Conservation (phyloP, 495 filamentous ascomycete species). For the Penicillium arizonense region DNA sequence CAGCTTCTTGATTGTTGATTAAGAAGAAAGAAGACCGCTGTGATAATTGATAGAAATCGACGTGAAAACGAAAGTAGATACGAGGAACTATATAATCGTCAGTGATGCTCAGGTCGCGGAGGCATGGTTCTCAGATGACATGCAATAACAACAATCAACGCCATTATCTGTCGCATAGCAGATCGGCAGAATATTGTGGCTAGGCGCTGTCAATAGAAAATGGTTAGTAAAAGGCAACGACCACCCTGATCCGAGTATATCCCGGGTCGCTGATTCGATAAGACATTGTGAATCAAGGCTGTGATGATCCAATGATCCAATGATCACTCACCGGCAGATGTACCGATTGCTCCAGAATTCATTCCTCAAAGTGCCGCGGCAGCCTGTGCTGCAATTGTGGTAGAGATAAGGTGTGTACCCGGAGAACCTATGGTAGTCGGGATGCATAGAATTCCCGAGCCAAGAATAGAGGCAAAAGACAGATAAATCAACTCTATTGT, state of each 20-base stretch:
- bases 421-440: conserved; percentile 3
- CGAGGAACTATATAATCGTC: conserved; percentile 10
- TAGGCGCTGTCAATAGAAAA: neutral
- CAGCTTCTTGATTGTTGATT: neutral
- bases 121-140: neutral
- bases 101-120: neutral
- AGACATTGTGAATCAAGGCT: neutral
- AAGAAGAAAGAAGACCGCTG: neutral
- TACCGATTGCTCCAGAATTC: neutral
- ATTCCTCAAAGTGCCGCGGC: conserved; percentile 1
- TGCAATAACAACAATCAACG: conserved; percentile 5
- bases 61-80: neutral
- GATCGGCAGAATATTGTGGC: neutral
- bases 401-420: conserved; percentile 12
- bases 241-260: conserved; percentile 4
- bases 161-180: neutral
- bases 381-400: neutral
- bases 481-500: neutral
- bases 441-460: neutral
- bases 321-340: neutral
- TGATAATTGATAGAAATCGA: neutral
- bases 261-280: conserved; percentile 14
- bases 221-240: conserved; percentile 6
- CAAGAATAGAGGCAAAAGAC: neutral
- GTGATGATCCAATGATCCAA: neutral